Conservation (phyloP, 2,329 filamentous ascomycete genomes). For the Sporothrix schenckii region DNA sequence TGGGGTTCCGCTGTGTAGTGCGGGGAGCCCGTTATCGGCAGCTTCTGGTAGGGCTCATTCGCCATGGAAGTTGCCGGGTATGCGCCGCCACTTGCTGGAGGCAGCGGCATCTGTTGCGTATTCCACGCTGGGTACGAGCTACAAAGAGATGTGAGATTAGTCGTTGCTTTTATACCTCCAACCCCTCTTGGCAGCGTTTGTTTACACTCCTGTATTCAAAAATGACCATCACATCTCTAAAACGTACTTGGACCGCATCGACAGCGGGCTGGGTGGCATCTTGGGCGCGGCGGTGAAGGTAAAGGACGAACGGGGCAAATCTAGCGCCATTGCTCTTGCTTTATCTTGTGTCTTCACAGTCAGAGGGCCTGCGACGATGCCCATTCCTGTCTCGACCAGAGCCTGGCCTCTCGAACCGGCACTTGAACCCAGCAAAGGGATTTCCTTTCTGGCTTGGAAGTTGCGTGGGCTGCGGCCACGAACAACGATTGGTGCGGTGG, state of each 20-base stretch:
- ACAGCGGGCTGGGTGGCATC: constrained; percentile 56
- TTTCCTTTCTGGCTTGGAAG: constrained; percentile 91
- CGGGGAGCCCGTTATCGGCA: constrained; percentile 53
- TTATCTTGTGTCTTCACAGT: constrained; percentile 61
- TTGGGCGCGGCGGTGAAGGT: constrained; percentile 60
- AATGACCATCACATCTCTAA: not conserved
- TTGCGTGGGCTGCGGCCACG: constrained; percentile 90
- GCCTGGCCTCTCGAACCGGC: constrained; percentile 78
- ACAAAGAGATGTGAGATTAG: constrained; percentile 20
- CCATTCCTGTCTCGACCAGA: constrained; percentile 64
- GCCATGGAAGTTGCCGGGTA: constrained; percentile 56
- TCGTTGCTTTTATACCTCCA: constrained; percentile 38
- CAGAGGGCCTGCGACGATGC: constrained; percentile 62
- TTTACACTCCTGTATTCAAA: not conserved
- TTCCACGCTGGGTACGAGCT: constrained; percentile 64
- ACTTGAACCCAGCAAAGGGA: constrained; percentile 78
- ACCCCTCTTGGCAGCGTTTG: not conserved
- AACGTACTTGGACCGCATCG: constrained; percentile 63
- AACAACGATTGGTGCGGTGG: constrained; percentile 89
- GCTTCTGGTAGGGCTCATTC: constrained; percentile 57
- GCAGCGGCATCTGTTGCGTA: constrained; percentile 52
- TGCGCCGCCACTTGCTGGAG: constrained; percentile 29
- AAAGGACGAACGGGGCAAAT: constrained; percentile 60
- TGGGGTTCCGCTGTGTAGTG: constrained; percentile 56
- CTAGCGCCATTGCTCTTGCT: constrained; percentile 56